Base-by-base conservation (phyloP, 192 early-diverging fungal species). In the Diversispora epigaea region DNA sequence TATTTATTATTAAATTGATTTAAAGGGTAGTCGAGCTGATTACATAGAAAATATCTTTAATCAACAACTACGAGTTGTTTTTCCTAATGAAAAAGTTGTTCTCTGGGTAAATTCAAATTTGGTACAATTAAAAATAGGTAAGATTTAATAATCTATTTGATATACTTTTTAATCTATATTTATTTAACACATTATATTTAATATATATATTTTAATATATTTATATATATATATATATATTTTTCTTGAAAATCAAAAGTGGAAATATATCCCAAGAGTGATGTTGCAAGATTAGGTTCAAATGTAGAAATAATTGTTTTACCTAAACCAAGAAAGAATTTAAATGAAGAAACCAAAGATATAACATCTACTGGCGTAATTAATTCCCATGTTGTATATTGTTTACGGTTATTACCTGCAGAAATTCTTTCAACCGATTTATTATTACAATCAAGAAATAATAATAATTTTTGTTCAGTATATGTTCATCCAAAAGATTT, bases 231-330 rank as follows among this genome's bases (percentile, higher is more conserved):
- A 19, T 6, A 25, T 70, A 32, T 17, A 40, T 46, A 9, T 76
- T 76, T n/a, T 66, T 47, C 25, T 32, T 32, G 25, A 32, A 32
- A 32, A 32, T 32, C 25, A 32, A 32, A 32, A 88, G 87, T 81
- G 14, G 86, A 88, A 78, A 78, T 85, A 19, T 81, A 80, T 77
- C 90, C 92, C 0, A 61, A 70, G 7, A 73, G 82, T 0, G 76
- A 63, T 3, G 87, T 81, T 63, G 79, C 85, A 0, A 83, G 89
- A 77, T 80, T 94, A 6, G 85, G 82, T 9, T 86, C 87, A 25
- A 89, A 89, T 76, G 79, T 87, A 8, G 92, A 94, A 71, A 85
- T 94, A 49, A 83, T 85, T 65, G 92, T 94, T 14, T 89, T 90
- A 11, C 91, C 92, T 22, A 93, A 88, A 74, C 81, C 88, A 58